Evolutionary conservation across 2,329 filamentous ascomycete species (phyloP).

Genomic region (Hymenoscyphus scutula): DNA sequence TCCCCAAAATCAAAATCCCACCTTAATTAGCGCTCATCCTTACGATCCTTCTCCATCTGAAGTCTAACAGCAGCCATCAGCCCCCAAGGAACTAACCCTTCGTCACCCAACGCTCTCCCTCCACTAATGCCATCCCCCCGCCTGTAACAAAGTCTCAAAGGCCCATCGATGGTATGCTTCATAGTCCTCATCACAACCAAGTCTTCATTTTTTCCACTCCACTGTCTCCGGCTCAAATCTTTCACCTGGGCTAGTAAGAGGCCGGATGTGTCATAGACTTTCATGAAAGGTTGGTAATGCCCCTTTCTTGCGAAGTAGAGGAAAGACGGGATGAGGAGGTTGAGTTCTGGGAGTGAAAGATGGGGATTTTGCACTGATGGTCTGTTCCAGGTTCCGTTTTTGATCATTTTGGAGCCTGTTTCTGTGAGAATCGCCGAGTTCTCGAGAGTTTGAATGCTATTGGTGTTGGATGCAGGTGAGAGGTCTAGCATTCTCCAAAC

Average conservation of each 20-base stretch:
- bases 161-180: background rate
- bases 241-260: background rate
- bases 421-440: background rate
- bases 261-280: background rate
- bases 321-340: background rate
- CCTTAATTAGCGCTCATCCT: background rate
- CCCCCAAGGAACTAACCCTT: background rate
- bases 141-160: background rate
- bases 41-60: constrained; percentile 1
- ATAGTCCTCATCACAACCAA: constrained; percentile 3
- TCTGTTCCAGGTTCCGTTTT: constrained; percentile 2
- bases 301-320: background rate
- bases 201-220: background rate
- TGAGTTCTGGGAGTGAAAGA: background rate
- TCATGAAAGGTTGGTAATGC: constrained; percentile 7
- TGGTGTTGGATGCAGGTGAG: background rate
- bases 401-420: background rate
- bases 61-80: background rate
- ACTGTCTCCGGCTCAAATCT: background rate
- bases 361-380: background rate
- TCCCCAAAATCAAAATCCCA: too few species aligned
- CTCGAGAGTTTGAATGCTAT: background rate
- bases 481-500: background rate
- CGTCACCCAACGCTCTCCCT: constrained; percentile 1
- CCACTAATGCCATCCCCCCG: background rate